Percentiles rank a stretch among this genome's conserved stretches.
These are phyloP conservation scores for Xylaria cubensis DNA, from an alignment of 495 filamentous ascomycete genomes.

Conservation along the genomic window DNA sequence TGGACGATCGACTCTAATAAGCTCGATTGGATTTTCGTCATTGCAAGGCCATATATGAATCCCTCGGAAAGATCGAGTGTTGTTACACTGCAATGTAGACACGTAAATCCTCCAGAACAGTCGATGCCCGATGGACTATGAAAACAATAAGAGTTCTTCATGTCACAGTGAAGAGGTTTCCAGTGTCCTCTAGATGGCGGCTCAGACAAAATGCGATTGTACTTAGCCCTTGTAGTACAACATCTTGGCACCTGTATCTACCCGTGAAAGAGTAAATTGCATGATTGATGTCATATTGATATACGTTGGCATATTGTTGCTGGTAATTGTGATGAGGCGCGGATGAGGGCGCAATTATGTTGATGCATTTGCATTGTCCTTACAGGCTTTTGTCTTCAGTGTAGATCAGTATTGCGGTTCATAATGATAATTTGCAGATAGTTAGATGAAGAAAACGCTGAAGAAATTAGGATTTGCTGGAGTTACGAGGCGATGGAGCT, in stretches of 20 bases:
- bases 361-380: not conserved
- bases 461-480: too few species aligned
- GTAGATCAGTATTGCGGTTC: not conserved
- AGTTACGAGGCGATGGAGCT: not conserved
- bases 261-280: not conserved
- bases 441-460: not conserved
- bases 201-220: not conserved
- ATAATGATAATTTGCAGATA: not conserved
- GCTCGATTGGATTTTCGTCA: constrained; percentile 35
- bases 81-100: not conserved
- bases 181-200: not conserved
- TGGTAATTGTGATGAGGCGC: not conserved
- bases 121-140: not conserved
- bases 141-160: not conserved
- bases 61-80: not conserved
- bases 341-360: not conserved
- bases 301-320: not conserved
- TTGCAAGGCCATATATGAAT: constrained; percentile 27
- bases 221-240: too few species aligned
- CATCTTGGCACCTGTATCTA: too few species aligned
- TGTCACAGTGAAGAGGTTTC: not conserved
- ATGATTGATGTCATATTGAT: not conserved
- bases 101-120: not conserved
- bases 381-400: not conserved
- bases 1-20: constrained; percentile 32